A percentile compares a stretch with the other conserved stretches of the same genome.
phyloP scores from a whole-genome alignment of 140 eudicot species.

The Anethum foeniculum region DNA sequence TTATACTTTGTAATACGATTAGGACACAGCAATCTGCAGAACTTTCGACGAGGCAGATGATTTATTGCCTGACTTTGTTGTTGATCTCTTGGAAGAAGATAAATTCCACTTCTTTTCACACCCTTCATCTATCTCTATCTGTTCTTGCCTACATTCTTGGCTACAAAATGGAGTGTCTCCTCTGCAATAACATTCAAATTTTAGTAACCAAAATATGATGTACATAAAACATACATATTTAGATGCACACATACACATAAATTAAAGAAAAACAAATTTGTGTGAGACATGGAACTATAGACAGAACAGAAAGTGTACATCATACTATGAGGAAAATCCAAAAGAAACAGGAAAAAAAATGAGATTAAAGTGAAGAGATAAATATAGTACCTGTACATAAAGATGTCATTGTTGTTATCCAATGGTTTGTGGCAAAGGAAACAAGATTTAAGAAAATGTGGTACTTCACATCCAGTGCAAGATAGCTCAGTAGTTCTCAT shows the following conservation, averaged over 20 bases:
- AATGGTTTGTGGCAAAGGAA: conserved; percentile 55
- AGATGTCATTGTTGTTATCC: conserved; percentile 66
- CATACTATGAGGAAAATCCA: neutral
- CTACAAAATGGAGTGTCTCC: conserved; percentile 92
- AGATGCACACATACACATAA: neutral
- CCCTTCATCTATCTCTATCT: conserved; percentile 73
- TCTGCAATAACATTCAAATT: conserved; percentile 32
- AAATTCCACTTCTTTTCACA: conserved; percentile 53
- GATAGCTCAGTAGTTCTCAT: conserved; percentile 16
- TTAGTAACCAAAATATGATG: neutral
- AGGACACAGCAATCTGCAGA: conserved; percentile 14
- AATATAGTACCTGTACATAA: conserved; percentile 68
- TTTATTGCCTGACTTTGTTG: conserved; percentile 20
- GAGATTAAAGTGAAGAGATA: neutral
- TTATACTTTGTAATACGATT: neutral
- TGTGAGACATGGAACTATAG: neutral
- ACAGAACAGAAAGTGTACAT: too few species aligned
- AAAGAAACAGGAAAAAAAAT: neutral
- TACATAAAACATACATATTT: neutral
- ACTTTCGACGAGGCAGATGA: conserved; percentile 9
- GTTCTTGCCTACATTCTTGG: conserved; percentile 90
- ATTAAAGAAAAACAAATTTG: neutral
- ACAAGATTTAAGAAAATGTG: conserved; percentile 82
- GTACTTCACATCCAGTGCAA: conserved; percentile 44
- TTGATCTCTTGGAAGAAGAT: conserved; percentile 16